A percentile compares a stretch with the other conserved stretches of the same genome.
Evolutionary conservation across 768 basidiomycete genomes (phyloP).

Genomic region (Boletus huronensis): DNA sequence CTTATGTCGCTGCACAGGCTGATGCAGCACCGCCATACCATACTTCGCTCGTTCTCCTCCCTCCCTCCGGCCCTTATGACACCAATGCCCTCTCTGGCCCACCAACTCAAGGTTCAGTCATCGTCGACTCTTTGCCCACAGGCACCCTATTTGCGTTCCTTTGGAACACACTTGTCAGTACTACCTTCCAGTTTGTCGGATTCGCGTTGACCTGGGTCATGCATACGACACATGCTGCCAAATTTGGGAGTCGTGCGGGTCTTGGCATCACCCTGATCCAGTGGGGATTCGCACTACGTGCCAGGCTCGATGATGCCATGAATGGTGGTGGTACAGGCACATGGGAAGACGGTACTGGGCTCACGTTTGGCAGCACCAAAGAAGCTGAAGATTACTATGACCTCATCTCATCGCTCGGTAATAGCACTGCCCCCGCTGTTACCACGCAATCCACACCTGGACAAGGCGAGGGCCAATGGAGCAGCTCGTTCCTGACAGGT

Average conservation of each 20-base stretch:
- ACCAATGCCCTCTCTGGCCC: slow-evolving; percentile 44
- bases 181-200: slow-evolving; percentile 97
- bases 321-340: slow-evolving; percentile 26
- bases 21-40: slow-evolving; percentile 98
- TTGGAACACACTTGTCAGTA: slow-evolving; percentile 90
- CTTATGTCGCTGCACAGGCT: slow-evolving; percentile 87
- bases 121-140: slow-evolving; percentile 85
- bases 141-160: slow-evolving; percentile 82
- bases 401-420: slow-evolving; percentile 25
- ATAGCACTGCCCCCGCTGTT: slow-evolving; percentile 20
- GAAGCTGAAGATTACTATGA: slow-evolving; percentile 46
- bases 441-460: slow-evolving; percentile 5
- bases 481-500: slow-evolving; percentile 44
- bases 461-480: slow-evolving; percentile 24
- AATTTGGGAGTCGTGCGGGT: slow-evolving; percentile 89
- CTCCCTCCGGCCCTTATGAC: slow-evolving; percentile 33
- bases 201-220: slow-evolving; percentile 92
- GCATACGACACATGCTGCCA: slow-evolving; percentile 89
- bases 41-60: slow-evolving; percentile 95
- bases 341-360: slow-evolving; percentile 29
- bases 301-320: slow-evolving; percentile 43
- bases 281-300: slow-evolving; percentile 82
- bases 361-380: slow-evolving; percentile 43
- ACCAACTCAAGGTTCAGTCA: slow-evolving; percentile 60
- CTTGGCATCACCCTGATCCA: slow-evolving; percentile 96